A percentile compares a stretch with the other conserved stretches of the same genome.
These are phyloP conservation scores for Epicoccum nigrum DNA, from an alignment of 2,329 filamentous ascomycete genomes.

Conservation along the genomic window DNA sequence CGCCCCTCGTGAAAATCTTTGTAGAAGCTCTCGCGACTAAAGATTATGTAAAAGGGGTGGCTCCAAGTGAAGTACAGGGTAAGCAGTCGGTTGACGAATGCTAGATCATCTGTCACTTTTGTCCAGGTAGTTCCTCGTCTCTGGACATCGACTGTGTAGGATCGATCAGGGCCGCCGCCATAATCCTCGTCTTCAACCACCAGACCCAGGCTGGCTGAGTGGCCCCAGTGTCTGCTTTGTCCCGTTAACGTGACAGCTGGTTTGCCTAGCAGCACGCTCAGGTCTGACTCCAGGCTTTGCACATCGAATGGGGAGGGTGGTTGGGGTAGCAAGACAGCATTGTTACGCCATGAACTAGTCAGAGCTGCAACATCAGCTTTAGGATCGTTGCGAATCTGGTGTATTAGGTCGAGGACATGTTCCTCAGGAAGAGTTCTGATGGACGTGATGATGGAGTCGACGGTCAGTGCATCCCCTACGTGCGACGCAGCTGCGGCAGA, in stretches of 20 bases:
- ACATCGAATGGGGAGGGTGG: conserved; percentile 28
- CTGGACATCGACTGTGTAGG: conserved; percentile 18
- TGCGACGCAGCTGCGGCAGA: conserved; percentile 20
- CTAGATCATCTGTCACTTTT: conserved; percentile 62
- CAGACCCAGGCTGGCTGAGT: conserved; percentile 47
- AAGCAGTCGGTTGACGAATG: conserved; percentile 67
- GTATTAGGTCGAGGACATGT: conserved; percentile 52
- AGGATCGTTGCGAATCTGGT: conserved; percentile 51
- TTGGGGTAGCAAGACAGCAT: conserved; percentile 45
- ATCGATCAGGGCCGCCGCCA: conserved; percentile 22
- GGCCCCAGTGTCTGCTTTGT: conserved; percentile 46
- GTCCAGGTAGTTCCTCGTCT: conserved; percentile 60
- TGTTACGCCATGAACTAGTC: conserved; percentile 50
- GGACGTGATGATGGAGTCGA: conserved; percentile 51
- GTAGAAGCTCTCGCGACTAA: conserved; percentile 74
- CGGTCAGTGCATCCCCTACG: conserved; percentile 23
- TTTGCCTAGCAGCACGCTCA: conserved; percentile 47
- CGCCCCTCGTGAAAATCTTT: conserved; percentile 67
- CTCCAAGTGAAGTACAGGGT: conserved; percentile 72
- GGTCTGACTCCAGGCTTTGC: conserved; percentile 43
- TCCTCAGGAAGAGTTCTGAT: conserved; percentile 53
- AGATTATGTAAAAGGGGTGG: conserved; percentile 76
- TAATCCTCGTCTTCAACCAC: conserved; percentile 46
- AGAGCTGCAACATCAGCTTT: conserved; percentile 49
- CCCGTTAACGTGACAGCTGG: conserved; percentile 42